Evolutionary conservation across 2,329 filamentous ascomycete species (phyloP), one percentile per base, ranked within the genome.

Genomic region (Fusarium luffae): DNA sequence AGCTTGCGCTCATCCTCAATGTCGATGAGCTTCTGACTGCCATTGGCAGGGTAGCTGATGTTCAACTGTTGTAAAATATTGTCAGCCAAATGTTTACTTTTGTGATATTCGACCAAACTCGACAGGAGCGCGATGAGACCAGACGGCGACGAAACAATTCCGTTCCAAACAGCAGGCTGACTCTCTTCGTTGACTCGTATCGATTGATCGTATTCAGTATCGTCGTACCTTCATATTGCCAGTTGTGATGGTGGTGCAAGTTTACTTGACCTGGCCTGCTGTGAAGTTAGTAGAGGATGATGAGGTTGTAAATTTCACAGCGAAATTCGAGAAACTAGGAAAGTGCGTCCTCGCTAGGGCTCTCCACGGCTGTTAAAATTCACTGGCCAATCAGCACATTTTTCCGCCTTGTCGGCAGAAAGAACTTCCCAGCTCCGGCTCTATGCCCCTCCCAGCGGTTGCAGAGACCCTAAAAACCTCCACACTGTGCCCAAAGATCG

Each of bases 1-100:
- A 98, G 90, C 90, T 97, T 98, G 87, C 94, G 94, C 87, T 99
- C 97, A 92, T 99, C 97, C 82, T 99, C 96, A 80, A 99, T 87
- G 79, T 99, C 97, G 88, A 99, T 91, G 83, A 99, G 90, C 90
- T 99, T 99, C 86, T 99, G 96, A 82, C 94, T 96, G 91, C 96
- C 96, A 88, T 98, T 98, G 91, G 95, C 93, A 87, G 96, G 96
- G 91, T 94, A 97, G 79, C 85, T 87, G 80, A 89, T 88, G 86
- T 89, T 89, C 84, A 89, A 84, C 87, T 87, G 68, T 65, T 73
- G 28, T n/a, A 49, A 23, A 44, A 48, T 28, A 41, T 46, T 34
- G 77, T 84, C 70, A 84, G 82, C 76, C 34, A 64, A 58, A 57
- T 67, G 30, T 70, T 56, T 62, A 46, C 55, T 61, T 65, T 40